A percentile compares a stretch with the other conserved stretches of the same genome.
Conservation (phyloP, 2,329 filamentous ascomycete genomes). For the Beauveria medogensis region DNA sequence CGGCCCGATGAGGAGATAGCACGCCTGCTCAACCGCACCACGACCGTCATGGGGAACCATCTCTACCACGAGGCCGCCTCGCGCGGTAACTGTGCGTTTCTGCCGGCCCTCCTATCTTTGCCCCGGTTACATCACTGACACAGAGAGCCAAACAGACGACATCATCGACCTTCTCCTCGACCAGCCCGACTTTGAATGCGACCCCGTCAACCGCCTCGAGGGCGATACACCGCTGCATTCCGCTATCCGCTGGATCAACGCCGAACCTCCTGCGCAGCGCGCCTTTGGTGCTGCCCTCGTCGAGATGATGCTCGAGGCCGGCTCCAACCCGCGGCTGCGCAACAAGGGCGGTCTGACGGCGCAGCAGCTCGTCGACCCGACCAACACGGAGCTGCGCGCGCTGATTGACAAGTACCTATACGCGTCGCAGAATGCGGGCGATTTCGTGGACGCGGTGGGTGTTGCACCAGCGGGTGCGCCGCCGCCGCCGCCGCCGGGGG, state of each 20-base stretch:
- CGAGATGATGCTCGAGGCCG: conserved; percentile 76
- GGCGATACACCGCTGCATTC: conserved; percentile 74
- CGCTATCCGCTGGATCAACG: conserved; percentile 69
- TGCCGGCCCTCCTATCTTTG: neutral
- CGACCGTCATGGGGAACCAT: conserved; percentile 78
- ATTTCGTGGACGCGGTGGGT: conserved; percentile 39
- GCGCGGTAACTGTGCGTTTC: conserved; percentile 74
- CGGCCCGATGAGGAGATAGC: conserved; percentile 60
- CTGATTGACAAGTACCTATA: conserved; percentile 67
- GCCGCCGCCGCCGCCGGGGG: conserved; percentile 13
- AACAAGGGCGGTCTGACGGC: conserved; percentile 70
- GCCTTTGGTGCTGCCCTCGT: conserved; percentile 59
- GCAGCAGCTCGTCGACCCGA: conserved; percentile 64
- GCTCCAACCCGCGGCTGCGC: conserved; percentile 46
- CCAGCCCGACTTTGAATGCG: conserved; percentile 78
- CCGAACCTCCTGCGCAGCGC: conserved; percentile 53
- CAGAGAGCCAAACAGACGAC: conserved; percentile 51
- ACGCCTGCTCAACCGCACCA: conserved; percentile 74
- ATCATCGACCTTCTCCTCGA: conserved; percentile 76
- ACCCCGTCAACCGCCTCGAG: conserved; percentile 63
- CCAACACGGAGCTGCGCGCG: conserved; percentile 52
- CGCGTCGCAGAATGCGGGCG: conserved; percentile 47
- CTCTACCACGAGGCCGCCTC: conserved; percentile 83
- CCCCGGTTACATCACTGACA: neutral
- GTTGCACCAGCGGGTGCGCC: conserved; percentile 11